These are phyloP conservation scores for Dicorynia guianensis DNA, from an alignment of 306 rosid species.

Conservation along the genomic window DNA sequence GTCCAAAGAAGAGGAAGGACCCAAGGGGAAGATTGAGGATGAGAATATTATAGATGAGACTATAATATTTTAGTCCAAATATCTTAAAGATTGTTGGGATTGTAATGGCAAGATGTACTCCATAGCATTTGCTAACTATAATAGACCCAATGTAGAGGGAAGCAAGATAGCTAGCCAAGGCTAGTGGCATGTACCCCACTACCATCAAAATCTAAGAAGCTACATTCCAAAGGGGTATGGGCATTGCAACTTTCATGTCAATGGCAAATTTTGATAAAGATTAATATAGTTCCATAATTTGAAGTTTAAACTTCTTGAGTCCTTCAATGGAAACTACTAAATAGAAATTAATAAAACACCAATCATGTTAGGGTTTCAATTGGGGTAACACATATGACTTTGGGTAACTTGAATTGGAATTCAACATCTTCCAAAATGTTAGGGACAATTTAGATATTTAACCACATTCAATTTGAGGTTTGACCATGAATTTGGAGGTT, in stretches of 20 bases:
- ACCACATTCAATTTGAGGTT: too few relatives aligned
- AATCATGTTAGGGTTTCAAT: too few relatives aligned
- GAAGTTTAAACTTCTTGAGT: not conserved
- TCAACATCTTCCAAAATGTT: too few relatives aligned
- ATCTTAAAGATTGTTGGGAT: slow-evolving; percentile 76
- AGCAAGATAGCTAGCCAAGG: slow-evolving; percentile 81
- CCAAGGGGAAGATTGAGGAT: slow-evolving; percentile 93
- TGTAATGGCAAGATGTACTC: slow-evolving; percentile 75
- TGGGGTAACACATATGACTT: too few relatives aligned
- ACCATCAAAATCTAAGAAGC: slow-evolving; percentile 84
- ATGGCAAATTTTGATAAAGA: not conserved
- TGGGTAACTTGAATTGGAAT: too few relatives aligned
- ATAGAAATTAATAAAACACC: too few relatives aligned
- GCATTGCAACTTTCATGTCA: slow-evolving; percentile 65
- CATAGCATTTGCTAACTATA: slow-evolving; percentile 81
- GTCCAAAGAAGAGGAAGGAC: slow-evolving; percentile 90
- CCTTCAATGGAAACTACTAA: too few relatives aligned
- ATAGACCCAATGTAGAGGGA: slow-evolving; percentile 81
- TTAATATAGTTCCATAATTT: not conserved
- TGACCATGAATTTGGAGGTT: too few relatives aligned
- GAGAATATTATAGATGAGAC: slow-evolving; percentile 71
- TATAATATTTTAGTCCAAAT: slow-evolving; percentile 82
- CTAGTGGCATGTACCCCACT: slow-evolving; percentile 72
- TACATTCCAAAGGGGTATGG: slow-evolving; percentile 74
- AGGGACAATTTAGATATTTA: too few relatives aligned